phyloP scores from a whole-genome alignment of 352 stramenopile genomes.

The Phytophthora syringae region DNA sequence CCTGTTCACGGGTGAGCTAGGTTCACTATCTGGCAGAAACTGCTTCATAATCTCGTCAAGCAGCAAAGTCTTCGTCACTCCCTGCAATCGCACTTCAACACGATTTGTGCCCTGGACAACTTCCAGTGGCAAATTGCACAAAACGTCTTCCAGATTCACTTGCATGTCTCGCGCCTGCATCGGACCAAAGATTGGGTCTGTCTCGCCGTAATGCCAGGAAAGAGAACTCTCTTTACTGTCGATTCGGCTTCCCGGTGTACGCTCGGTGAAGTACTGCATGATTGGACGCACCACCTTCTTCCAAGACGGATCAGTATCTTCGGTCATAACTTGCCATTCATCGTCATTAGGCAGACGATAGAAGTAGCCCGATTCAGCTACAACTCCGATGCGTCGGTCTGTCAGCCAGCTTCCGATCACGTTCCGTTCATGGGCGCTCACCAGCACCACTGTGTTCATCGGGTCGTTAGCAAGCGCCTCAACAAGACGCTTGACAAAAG shows the following conservation, averaged over 20 bases:
- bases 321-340: constrained; percentile 66
- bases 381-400: constrained; percentile 57
- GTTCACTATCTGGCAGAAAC: constrained; percentile 31
- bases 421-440: constrained; percentile 68
- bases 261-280: constrained; percentile 80
- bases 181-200: constrained; percentile 75
- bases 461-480: constrained; percentile 57
- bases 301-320: constrained; percentile 70
- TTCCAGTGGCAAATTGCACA: constrained; percentile 83
- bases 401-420: constrained; percentile 82
- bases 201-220: constrained; percentile 76
- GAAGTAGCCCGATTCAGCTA: constrained; percentile 69
- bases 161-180: constrained; percentile 91
- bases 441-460: constrained; percentile 66
- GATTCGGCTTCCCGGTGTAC: constrained; percentile 72
- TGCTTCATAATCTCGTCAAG: constrained; percentile 68
- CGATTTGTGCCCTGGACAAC: constrained; percentile 82
- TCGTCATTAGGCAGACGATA: constrained; percentile 57
- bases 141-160: constrained; percentile 87
- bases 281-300: constrained; percentile 77
- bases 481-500: constrained; percentile 66
- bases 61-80: constrained; percentile 70
- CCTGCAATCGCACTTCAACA: constrained; percentile 75
- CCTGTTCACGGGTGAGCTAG: constrained; percentile 23
- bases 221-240: constrained; percentile 70